Conservation (phyloP, 2,329 filamentous ascomycete genomes). For the Venturia carpophila region DNA sequence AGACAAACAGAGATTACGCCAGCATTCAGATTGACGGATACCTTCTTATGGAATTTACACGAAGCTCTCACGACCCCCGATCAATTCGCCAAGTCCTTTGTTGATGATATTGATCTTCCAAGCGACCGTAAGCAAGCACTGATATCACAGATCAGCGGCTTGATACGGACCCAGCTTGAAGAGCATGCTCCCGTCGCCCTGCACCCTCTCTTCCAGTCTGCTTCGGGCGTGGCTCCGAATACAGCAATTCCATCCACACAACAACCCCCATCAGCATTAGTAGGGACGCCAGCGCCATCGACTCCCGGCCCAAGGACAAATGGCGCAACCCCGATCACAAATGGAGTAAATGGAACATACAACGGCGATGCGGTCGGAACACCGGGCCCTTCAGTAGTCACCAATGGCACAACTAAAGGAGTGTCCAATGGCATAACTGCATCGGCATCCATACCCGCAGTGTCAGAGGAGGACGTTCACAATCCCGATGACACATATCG, state of each 20-base stretch:
- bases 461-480: constrained; percentile 59
- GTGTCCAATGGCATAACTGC: constrained; percentile 23
- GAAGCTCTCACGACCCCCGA: constrained; percentile 91
- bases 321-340: constrained; percentile 27
- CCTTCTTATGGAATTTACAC: constrained; percentile 97
- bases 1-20: constrained; percentile 70
- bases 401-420: neutral
- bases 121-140: constrained; percentile 55
- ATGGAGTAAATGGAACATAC: constrained; percentile 25
- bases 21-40: constrained; percentile 82
- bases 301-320: constrained; percentile 13
- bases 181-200: constrained; percentile 93
- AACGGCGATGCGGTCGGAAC: constrained; percentile 10
- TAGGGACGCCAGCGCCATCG: constrained; percentile 14
- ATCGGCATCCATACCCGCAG: constrained; percentile 56
- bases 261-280: neutral
- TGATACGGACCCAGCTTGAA: constrained; percentile 90
- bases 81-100: constrained; percentile 83
- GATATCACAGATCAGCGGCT: constrained; percentile 76
- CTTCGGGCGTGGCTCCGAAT: constrained; percentile 30
- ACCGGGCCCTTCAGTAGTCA: neutral
- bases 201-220: constrained; percentile 80
- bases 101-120: constrained; percentile 88
- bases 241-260: neutral
- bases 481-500: constrained; percentile 93